Evolutionary conservation across 768 basidiomycete genomes (phyloP).

Genomic region (Psilocybe cubensis): DNA sequence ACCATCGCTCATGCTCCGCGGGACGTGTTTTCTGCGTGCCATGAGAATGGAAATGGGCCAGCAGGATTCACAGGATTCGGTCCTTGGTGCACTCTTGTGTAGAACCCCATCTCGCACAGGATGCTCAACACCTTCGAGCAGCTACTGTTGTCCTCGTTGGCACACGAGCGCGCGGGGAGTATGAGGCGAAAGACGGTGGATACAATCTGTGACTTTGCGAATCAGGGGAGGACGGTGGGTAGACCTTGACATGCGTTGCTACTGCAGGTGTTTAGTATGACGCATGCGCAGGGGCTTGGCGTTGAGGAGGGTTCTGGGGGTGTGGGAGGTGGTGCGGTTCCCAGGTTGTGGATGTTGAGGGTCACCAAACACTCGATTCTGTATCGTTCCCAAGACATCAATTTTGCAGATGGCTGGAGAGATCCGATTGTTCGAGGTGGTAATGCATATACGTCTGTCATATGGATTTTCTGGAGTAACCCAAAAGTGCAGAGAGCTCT

Average conservation of each 20-base stretch:
- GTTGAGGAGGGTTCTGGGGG: constrained; percentile 14
- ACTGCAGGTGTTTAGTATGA: constrained; percentile 71
- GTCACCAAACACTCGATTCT: constrained; percentile 73
- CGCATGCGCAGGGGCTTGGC: constrained; percentile 34
- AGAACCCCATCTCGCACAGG: constrained; percentile 73
- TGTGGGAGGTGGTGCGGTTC: constrained; percentile 27
- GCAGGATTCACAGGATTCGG: no score
- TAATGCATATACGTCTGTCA: no score
- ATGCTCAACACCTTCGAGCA: constrained; percentile 72
- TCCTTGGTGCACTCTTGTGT: no score
- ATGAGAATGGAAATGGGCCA: no score
- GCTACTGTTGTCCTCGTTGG: constrained; percentile 69
- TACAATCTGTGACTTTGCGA: constrained; percentile 76
- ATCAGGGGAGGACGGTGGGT: constrained; percentile 73
- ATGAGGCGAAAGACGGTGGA: constrained; percentile 77
- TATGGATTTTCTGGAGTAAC: no score
- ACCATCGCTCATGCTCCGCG: no score
- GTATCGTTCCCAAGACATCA: no score
- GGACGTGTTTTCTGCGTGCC: no score
- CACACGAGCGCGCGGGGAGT: constrained; percentile 57
- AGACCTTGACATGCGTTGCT: constrained; percentile 85
- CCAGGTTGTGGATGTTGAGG: constrained; percentile 36
- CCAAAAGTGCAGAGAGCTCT: no score
- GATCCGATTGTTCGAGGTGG: constrained; percentile 78
- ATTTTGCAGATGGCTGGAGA: constrained; percentile 74